Base-by-base conservation (phyloP, 768 basidiomycete genomes). In the Candolleomyces efflorescens region DNA sequence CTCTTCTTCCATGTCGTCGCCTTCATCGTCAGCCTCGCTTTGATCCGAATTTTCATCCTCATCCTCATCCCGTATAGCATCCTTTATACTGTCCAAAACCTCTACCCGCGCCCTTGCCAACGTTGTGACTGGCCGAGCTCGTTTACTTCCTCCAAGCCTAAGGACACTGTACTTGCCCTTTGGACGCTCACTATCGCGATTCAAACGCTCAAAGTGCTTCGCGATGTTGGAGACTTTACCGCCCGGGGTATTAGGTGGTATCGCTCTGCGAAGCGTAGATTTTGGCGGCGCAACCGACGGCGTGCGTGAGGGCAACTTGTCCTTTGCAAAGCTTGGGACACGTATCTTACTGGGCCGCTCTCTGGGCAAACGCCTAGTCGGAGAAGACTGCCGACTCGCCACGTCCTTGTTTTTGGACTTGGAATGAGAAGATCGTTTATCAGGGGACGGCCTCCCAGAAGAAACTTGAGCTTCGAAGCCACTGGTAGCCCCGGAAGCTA, bases 61-160 rank as follows among this genome's bases (percentile, higher is more conserved):
- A 64, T 92, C 67, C 51, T 71, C 69, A 49, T 59, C 91, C 53
- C 81, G 81, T 67, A 97, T 90, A 1, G 91, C 95, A 65, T 97
- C 94, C 67, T 90, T 88, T 65, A 97, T 54, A 65, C 92, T 94
- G 54, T 91, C 87, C 23, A 97, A 79, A 32, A 97, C 82, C 66
- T 94, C 87, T 0, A 96, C 92, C 64, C 87, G 93, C 15, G 92
- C 94, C 46, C 87, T 83, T 15, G 94, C 89, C 23, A 87, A 88
- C 18, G 90, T n/a, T n/a, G n/a, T 90, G 13, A 98, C 92, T 12
- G 97, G 96, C 32, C 96, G 87, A 18, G 92, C 90, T 46, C 89
- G 85, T 61, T 85, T 88, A 11, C 90, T 90, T 38, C 93, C 90
- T 38, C 93, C 32, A 32, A 32, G 32, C 32, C 32, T 83, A 65